phyloP scores from a whole-genome alignment of 805 yeast genomes.

The Scheffersomyces lignosus region DNA sequence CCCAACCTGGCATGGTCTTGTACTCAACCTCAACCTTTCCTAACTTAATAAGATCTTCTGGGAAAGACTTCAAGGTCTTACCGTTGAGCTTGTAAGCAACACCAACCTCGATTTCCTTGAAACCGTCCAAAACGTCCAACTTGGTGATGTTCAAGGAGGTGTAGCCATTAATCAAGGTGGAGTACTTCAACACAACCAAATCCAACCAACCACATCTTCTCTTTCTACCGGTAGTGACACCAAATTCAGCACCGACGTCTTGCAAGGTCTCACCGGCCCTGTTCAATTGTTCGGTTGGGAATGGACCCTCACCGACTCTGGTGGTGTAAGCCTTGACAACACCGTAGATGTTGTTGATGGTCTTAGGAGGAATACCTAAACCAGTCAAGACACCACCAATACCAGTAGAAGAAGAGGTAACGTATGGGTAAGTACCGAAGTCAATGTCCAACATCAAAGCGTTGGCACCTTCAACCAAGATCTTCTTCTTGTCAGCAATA shows the following conservation, averaged over 20 bases:
- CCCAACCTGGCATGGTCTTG: constrained; percentile 93
- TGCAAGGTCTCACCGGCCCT: constrained; percentile 84
- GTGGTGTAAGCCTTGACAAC: constrained; percentile 99
- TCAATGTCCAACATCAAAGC: constrained; percentile 97
- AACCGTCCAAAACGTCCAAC: constrained; percentile 89
- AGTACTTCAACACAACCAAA: constrained; percentile 89
- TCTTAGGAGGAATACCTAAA: constrained; percentile 89
- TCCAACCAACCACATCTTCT: constrained; percentile 99
- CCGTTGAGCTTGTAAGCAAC: constrained; percentile 82
- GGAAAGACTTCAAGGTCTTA: constrained; percentile 74
- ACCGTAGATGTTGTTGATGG: constrained; percentile 81
- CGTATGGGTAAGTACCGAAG: constrained; percentile 97
- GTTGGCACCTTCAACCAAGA: constrained; percentile 96
- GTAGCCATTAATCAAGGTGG: constrained; percentile 91
- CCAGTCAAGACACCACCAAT: constrained; percentile 99
- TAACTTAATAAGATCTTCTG: constrained; percentile 81
- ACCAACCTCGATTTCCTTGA: constrained; percentile 86
- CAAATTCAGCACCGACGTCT: constrained; percentile 89
- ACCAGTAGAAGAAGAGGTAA: constrained; percentile 93
- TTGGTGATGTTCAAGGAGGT: constrained; percentile 93
- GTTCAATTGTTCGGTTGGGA: constrained; percentile 96
- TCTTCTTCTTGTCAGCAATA: constrained; percentile 72
- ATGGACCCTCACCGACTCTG: constrained; percentile 98
- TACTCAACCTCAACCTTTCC: constrained; percentile 93
- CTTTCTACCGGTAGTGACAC: constrained; percentile 98